phyloP scores from a whole-genome alignment of 1,284 basidiomycete genomes.

The Moniliella sp. region DNA sequence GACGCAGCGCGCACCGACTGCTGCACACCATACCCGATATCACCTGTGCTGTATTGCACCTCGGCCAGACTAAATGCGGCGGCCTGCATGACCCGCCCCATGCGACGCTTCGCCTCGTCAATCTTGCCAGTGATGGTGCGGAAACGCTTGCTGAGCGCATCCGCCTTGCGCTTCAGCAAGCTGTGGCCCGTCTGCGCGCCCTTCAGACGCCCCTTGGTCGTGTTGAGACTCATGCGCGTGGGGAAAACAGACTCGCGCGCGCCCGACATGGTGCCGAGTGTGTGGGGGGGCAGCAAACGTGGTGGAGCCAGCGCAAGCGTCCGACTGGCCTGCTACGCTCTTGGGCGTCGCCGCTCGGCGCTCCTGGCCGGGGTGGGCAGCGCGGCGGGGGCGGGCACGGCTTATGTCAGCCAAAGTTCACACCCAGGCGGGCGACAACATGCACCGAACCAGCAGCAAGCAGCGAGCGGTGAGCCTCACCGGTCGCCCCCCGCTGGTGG shows the following conservation, averaged over 20 bases:
- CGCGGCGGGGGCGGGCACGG: too few relatives aligned
- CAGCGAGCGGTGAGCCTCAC: too few relatives aligned
- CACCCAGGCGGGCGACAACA: too few relatives aligned
- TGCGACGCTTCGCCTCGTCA: conserved; percentile 94
- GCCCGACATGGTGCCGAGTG: too few relatives aligned
- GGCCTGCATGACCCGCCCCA: conserved; percentile 93
- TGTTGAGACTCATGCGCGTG: conserved; percentile 46
- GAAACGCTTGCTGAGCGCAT: conserved; percentile 80
- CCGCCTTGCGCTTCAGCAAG: conserved; percentile 83
- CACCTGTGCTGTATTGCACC: conserved; percentile 76
- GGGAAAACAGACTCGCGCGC: conserved; percentile 78
- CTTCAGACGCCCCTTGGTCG: conserved; percentile 77
- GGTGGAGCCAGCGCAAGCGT: too few relatives aligned
- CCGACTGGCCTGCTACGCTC: too few relatives aligned
- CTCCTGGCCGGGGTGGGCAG: too few relatives aligned
- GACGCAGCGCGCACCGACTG: conserved; percentile 49
- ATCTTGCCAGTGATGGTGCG: conserved; percentile 40
- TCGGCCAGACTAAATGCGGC: conserved; percentile 96
- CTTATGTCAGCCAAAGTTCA: too few relatives aligned
- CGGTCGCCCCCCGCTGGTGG: too few relatives aligned
- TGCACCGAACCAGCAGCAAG: too few relatives aligned
- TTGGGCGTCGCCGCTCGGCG: too few relatives aligned
- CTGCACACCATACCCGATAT: conserved; percentile 55
- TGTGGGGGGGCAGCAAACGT: too few relatives aligned
- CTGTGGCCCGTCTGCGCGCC: conserved; percentile 94